Evolutionary conservation across 1,284 basidiomycete genomes (phyloP), one percentile per base, ranked within the genome.

Genomic region (Mycena citricolor): DNA sequence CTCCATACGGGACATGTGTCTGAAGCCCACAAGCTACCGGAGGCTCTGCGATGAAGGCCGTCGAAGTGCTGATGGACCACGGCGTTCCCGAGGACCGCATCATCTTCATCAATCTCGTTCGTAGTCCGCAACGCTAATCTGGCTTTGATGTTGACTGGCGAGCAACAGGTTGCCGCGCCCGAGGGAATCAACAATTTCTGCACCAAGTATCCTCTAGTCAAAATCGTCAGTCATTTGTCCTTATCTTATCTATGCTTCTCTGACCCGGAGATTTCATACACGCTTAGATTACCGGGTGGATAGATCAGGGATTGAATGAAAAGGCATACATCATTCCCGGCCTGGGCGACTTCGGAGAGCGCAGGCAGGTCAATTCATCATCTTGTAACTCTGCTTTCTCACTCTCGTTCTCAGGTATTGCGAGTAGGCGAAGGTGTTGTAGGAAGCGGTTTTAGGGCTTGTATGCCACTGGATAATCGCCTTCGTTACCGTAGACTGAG

Each of bases 31-130:
- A 54, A 94, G 94, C 95, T 0, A 99, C 95, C 0, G 95, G 95
- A 24, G 95, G 97, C 32, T 97, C 94, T 13, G 97, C 94, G 3
- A 94, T 97, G 68, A 97, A 98, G 66, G 95, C 95, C 0, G 90
- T 98, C 39, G 92, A 98, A 63, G 90, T 98, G 7, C 74, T 99
- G 14, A 81, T 88, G 63, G 86, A 93, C 42, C 86, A 94, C 59
- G 91, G 90, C 28, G 95, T 99, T 22, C 80, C 80, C 11, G 86
- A 86, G 64, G 85, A 93, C 51, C 80, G 90, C 44, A 98, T 99
- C 58, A 87, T 99, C 56, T 99, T 99, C 69, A 81, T 99, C 55
- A 98, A 99, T 66, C 69, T 99, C 62, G 93, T 95, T 54, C 46
- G 72, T 61, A 8, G 13, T 28, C 7, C 32, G 26, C 23, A n/a